Percentiles rank a stretch among this genome's conserved stretches.
These are phyloP conservation scores for Colletotrichum tabaci DNA, from an alignment of 2,329 filamentous ascomycete genomes.

Conservation along the genomic window DNA sequence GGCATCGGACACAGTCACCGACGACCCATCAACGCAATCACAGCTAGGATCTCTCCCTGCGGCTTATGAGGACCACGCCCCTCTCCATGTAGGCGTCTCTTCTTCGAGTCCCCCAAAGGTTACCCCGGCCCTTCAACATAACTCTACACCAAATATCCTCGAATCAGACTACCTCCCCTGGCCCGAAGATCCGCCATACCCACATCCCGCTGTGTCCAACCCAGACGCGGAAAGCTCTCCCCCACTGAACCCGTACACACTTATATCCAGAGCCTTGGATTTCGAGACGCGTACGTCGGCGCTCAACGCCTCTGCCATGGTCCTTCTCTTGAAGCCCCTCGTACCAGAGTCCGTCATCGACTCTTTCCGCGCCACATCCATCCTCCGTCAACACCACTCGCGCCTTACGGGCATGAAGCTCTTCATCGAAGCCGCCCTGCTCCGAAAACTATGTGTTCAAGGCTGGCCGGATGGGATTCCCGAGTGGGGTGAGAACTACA, in stretches of 20 bases:
- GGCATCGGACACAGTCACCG: constrained; percentile 47
- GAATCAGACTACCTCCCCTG: constrained; percentile 74
- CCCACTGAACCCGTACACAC: constrained; percentile 69
- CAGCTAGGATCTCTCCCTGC: constrained; percentile 30
- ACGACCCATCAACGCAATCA: constrained; percentile 47
- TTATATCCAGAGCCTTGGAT: constrained; percentile 67
- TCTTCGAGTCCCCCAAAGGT: constrained; percentile 48
- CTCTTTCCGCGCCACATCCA: constrained; percentile 66
- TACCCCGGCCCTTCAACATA: constrained; percentile 52
- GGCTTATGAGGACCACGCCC: constrained; percentile 36
- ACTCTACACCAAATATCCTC: constrained; percentile 60
- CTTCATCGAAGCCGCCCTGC: constrained; percentile 72
- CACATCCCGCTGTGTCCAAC: constrained; percentile 56
- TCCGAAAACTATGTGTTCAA: constrained; percentile 73
- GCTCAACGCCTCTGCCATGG: constrained; percentile 72
- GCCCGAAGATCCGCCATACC: constrained; percentile 70
- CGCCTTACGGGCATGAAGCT: constrained; percentile 72
- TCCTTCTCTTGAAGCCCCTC: constrained; percentile 72
- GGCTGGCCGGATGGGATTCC: constrained; percentile 68
- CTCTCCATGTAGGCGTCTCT: constrained; percentile 38
- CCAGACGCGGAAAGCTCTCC: constrained; percentile 41
- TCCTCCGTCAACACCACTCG: constrained; percentile 72
- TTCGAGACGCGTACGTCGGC: constrained; percentile 71
- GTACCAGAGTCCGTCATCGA: constrained; percentile 70
- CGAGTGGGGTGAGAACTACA: constrained; percentile 69